Percentiles rank a stretch among this genome's conserved stretches.
phyloP scores from a whole-genome alignment of 2,329 filamentous ascomycete species.

The Helicocarpus griseus region DNA sequence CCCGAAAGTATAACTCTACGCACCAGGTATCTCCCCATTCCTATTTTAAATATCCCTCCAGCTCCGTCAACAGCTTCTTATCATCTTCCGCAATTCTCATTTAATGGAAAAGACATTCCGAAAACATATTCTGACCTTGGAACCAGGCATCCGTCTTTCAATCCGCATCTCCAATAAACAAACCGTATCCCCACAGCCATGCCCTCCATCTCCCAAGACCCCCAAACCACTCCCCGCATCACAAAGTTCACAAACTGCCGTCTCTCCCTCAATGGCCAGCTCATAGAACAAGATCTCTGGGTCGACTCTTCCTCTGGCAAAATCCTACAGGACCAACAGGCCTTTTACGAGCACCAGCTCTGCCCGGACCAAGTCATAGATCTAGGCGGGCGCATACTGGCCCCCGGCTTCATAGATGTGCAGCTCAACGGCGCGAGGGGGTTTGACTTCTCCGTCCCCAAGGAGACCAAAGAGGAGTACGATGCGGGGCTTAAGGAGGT shows the following conservation, averaged over 20 bases:
- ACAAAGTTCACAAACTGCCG: slow-evolving; percentile 87
- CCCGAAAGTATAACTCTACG: too few species aligned
- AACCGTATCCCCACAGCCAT: slow-evolving; percentile 17
- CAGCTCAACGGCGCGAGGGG: slow-evolving; percentile 89
- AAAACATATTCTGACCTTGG: too few species aligned
- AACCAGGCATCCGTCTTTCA: slow-evolving; percentile 5
- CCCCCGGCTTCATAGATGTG: slow-evolving; percentile 79
- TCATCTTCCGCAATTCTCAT: too few species aligned
- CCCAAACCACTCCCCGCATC: slow-evolving; percentile 40
- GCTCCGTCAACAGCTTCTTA: too few species aligned
- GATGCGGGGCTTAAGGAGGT: slow-evolving; percentile 61
- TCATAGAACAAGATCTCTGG: slow-evolving; percentile 78
- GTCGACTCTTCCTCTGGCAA: slow-evolving; percentile 72
- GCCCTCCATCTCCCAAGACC: slow-evolving; percentile 28
- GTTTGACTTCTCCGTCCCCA: slow-evolving; percentile 82
- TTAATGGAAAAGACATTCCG: too few species aligned
- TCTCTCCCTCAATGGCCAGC: slow-evolving; percentile 55
- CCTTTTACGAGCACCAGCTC: slow-evolving; percentile 40
- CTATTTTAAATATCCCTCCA: too few species aligned
- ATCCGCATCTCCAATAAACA: slow-evolving; percentile 20
- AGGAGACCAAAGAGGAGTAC: slow-evolving; percentile 56
- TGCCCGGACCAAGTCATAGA: slow-evolving; percentile 65
- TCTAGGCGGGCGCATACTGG: slow-evolving; percentile 70
- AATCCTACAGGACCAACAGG: slow-evolving; percentile 60
- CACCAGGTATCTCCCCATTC: too few species aligned